Conservation (phyloP, 331 rosid species). For the Dryas integrifolia region DNA sequence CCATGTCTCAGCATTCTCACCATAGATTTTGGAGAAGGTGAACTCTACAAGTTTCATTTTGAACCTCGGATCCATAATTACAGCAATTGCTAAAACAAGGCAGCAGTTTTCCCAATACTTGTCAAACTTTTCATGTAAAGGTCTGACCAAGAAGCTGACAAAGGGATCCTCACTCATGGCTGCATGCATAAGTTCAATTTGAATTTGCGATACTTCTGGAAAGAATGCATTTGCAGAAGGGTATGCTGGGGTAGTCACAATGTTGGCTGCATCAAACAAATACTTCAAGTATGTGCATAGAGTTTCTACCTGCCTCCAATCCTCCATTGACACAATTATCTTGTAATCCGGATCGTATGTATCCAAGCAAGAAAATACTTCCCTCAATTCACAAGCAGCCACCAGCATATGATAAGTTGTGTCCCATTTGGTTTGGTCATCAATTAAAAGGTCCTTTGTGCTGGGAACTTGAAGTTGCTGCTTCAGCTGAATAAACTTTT, state of each 20-base stretch:
- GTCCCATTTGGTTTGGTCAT: conserved; percentile 74
- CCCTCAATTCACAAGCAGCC: conserved; percentile 77
- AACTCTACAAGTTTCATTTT: conserved; percentile 76
- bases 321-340: conserved; percentile 50
- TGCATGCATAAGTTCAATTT: conserved; percentile 54
- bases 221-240: conserved; percentile 80
- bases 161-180: conserved; percentile 68
- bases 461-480: conserved; percentile 73
- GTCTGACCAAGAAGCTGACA: conserved; percentile 54
- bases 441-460: conserved; percentile 53
- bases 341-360: conserved; percentile 52
- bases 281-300: conserved; percentile 62
- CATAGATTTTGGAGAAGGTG: conserved; percentile 58
- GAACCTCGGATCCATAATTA: conserved; percentile 82
- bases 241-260: conserved; percentile 45
- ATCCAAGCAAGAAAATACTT: conserved; percentile 78
- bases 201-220: conserved; percentile 63
- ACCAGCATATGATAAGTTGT: conserved; percentile 81
- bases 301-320: conserved; percentile 71
- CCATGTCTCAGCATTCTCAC: conserved; percentile 72
- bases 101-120: conserved; percentile 82
- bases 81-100: conserved; percentile 71
- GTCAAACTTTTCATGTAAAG: conserved; percentile 68
- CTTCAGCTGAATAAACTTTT: conserved; percentile 69
- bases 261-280: conserved; percentile 62